Evolutionary conservation across 768 basidiomycete genomes (phyloP), one percentile per base, ranked within the genome.

Genomic region (Suillus bovinus): DNA sequence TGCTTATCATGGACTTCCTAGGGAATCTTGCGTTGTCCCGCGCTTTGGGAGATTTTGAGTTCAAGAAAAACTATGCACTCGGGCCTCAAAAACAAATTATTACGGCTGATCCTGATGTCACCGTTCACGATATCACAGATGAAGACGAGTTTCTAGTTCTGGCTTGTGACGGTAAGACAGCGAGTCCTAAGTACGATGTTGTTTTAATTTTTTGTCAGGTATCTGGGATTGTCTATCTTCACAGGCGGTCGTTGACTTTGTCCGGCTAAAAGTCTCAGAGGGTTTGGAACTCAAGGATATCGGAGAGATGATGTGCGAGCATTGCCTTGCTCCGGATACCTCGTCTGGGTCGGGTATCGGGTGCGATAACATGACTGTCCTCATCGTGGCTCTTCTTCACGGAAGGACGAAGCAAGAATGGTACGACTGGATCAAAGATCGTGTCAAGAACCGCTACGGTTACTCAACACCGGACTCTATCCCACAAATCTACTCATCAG

Each of bases 321-420:
- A 91, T 67, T 99, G 97, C 71, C 83, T 98, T 53, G 96, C 97
- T 27, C 96, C 96, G 1, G 94, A 97, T 72, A 92, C 93, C 2
- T 89, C 90, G 27, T 91, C 91, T 39, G 93, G 92, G 54, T 86
- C 87, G 49, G 97, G 97, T 14, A 93, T 98, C 65, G 97, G 97
- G 22, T 98, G 96, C 74, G 97, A 99, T 79, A 99, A 99, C 79
- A 99, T 99, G 97, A 99, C 97, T 0, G 80, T 97, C 55, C 83
- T 98, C 67, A 85, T 99, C 58, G 84, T 99, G 61, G 97, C 93
- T 8, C 75, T 99, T 50, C 83, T 96, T 36, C 84, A 91, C 64
- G 96, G 93, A 44, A 86, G 87, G 63, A 91, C 93, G n/a, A 86
- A 89, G 73, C 90, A 92, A 66, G 87, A 95, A 71, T 99, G 97